phyloP scores from a whole-genome alignment of 2,329 filamentous ascomycete species.

The Achaetomium macrosporum region DNA sequence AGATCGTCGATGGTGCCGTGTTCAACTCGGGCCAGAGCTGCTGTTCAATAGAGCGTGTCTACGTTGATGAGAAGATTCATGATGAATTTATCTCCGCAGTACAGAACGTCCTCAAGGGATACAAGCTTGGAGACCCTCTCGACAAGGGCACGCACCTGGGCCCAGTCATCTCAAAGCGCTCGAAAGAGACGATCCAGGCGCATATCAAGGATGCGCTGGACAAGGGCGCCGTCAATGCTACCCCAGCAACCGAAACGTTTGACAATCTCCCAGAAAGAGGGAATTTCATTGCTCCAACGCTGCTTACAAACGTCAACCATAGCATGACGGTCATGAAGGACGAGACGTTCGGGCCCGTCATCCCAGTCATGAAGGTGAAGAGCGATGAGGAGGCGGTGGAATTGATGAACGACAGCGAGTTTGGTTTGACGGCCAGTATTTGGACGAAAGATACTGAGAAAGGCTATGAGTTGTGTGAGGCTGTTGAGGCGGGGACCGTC shows the following conservation, averaged over 20 bases:
- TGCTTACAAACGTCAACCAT: constrained; percentile 74
- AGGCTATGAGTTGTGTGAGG: constrained; percentile 70
- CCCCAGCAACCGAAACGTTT: constrained; percentile 76
- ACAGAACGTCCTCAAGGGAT: constrained; percentile 72
- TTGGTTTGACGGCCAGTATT: constrained; percentile 91
- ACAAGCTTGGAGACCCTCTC: constrained; percentile 83
- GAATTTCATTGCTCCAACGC: constrained; percentile 82
- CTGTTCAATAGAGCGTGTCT: constrained; percentile 86
- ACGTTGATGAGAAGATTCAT: constrained; percentile 80
- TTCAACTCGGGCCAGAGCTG: constrained; percentile 99
- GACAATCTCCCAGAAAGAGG: constrained; percentile 65
- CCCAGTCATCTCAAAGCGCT: constrained; percentile 77
- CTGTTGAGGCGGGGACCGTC: constrained; percentile 87
- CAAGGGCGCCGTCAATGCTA: constrained; percentile 78
- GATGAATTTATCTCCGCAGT: constrained; percentile 74
- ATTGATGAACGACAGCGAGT: constrained; percentile 92
- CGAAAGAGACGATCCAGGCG: constrained; percentile 67
- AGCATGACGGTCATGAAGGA: constrained; percentile 85
- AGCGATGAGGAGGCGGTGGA: constrained; percentile 73
- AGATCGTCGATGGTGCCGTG: constrained; percentile 91
- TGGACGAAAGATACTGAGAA: constrained; percentile 84
- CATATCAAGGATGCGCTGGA: constrained; percentile 78
- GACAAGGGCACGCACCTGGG: constrained; percentile 76
- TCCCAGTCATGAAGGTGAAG: constrained; percentile 82
- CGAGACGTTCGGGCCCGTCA: constrained; percentile 91